These are phyloP conservation scores for Saccharomyces hybrid DNA, from an alignment of 1,139 yeast genomes.

Conservation along the genomic window DNA sequence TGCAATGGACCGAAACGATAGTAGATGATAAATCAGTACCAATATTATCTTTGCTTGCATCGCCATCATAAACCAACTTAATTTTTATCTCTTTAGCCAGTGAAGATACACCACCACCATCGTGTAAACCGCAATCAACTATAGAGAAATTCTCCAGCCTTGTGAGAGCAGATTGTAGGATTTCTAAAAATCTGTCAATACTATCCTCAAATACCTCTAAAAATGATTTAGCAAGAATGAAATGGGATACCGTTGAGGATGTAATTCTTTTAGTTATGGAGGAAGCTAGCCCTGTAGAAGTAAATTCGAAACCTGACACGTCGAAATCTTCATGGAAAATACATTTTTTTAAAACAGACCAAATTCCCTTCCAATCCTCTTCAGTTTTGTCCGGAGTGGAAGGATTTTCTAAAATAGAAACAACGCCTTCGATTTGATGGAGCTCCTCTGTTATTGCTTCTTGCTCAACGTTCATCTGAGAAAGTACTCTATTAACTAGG, in stretches of 20 bases:
- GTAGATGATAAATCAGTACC: conserved; percentile 37
- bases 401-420: conserved; percentile 10
- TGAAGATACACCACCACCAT: conserved; percentile 41
- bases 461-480: conserved; percentile 16
- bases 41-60: conserved; percentile 29
- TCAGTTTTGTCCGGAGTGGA: conserved; percentile 19
- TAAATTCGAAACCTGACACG: conserved; percentile 69
- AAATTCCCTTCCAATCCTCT: conserved; percentile 40
- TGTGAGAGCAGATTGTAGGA: conserved; percentile 67
- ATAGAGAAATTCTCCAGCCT: conserved; percentile 73
- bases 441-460: conserved; percentile 25
- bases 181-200: conserved; percentile 40
- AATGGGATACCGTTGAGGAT: conserved; percentile 1
- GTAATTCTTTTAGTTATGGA: conserved; percentile 39
- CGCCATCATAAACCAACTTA: conserved; percentile 35
- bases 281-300: conserved; percentile 58
- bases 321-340: conserved; percentile 31
- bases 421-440: conserved; percentile 21
- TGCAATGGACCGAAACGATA: conserved; percentile 73
- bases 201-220: conserved; percentile 39
- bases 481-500: conserved; percentile 9
- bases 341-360: conserved; percentile 39
- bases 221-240: conserved; percentile 33
- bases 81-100: conserved; percentile 69
- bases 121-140: conserved; percentile 43